These are phyloP conservation scores for Cardamine resedifolia DNA, from an alignment of 345 rosid genomes.

Conservation along the genomic window DNA sequence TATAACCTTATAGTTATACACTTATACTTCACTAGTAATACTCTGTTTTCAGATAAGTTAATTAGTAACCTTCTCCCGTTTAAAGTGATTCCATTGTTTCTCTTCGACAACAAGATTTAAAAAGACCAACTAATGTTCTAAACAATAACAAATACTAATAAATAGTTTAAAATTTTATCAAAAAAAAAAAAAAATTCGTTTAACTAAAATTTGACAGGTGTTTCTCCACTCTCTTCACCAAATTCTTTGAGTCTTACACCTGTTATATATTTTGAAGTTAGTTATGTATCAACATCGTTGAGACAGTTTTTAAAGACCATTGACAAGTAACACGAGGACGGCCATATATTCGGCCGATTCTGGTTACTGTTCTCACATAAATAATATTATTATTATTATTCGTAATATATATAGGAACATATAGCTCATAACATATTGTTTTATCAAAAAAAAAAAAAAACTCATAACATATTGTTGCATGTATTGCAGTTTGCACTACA, in stretches of 20 bases:
- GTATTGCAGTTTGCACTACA: conserved; percentile 5
- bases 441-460: no score
- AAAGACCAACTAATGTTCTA: neutral
- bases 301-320: neutral
- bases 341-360: conserved; percentile 21
- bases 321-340: conserved; percentile 17
- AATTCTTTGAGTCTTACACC: conserved; percentile 13
- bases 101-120: neutral
- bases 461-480: neutral
- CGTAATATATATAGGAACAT: neutral
- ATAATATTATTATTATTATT: neutral
- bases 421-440: neutral
- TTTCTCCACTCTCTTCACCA: conserved; percentile 30
- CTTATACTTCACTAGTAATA: neutral
- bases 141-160: neutral
- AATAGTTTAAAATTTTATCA: no score
- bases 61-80: neutral
- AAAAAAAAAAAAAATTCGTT: no score
- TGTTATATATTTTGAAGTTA: conserved; percentile 10
- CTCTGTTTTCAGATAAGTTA: neutral
- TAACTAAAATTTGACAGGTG: conserved; percentile 21
- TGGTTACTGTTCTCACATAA: conserved; percentile 16
- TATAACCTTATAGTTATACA: neutral
- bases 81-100: neutral
- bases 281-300: conserved; percentile 30